Percentiles rank a stretch among this genome's conserved stretches.
phyloP scores from a whole-genome alignment of 768 basidiomycete species.

The Butyriboletus loyo region DNA sequence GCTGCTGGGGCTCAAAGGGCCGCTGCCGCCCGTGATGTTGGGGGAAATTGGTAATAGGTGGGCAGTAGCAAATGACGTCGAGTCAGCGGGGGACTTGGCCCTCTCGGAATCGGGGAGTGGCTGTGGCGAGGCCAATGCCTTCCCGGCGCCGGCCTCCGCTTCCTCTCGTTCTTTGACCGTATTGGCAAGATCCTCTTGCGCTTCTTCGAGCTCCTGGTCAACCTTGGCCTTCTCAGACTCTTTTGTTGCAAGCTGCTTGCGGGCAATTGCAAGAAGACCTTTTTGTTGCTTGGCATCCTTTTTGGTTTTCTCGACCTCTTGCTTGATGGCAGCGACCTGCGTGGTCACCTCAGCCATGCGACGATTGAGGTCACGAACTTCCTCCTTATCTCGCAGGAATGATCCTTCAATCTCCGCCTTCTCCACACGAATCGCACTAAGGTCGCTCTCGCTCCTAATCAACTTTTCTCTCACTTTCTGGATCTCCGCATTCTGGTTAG shows the following conservation, averaged over 20 bases:
- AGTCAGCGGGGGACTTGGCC: conserved; percentile 43
- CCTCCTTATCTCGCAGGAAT: conserved; percentile 91
- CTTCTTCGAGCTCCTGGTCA: conserved; percentile 71
- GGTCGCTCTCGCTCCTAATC: conserved; percentile 87
- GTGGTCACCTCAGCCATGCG: conserved; percentile 78
- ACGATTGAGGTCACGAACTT: conserved; percentile 79
- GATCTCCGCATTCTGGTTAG: conserved; percentile 67
- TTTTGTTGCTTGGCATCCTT: conserved; percentile 97
- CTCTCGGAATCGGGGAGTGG: conserved; percentile 26
- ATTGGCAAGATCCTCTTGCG: conserved; percentile 49
- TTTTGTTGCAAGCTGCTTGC: conserved; percentile 86
- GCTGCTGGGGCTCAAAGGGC: conserved; percentile 41
- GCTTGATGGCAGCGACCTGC: conserved; percentile 67
- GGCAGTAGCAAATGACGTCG: conserved; percentile 59
- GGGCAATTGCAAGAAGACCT: conserved; percentile 89
- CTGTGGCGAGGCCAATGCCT: conserved; percentile 12
- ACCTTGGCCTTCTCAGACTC: conserved; percentile 72
- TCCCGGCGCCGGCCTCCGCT: conserved; percentile 50
- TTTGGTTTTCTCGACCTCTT: conserved; percentile 79
- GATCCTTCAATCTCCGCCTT: conserved; percentile 88
- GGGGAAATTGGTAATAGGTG: conserved; percentile 74
- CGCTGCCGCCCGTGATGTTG: conserved; percentile 42
- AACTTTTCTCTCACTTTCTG: conserved; percentile 71
- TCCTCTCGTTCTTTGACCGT: conserved; percentile 55
- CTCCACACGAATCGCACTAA: conserved; percentile 84